Evolutionary conservation across 192 early-diverging fungal species (phyloP).

Genomic region (Rhizophagus sp.): DNA sequence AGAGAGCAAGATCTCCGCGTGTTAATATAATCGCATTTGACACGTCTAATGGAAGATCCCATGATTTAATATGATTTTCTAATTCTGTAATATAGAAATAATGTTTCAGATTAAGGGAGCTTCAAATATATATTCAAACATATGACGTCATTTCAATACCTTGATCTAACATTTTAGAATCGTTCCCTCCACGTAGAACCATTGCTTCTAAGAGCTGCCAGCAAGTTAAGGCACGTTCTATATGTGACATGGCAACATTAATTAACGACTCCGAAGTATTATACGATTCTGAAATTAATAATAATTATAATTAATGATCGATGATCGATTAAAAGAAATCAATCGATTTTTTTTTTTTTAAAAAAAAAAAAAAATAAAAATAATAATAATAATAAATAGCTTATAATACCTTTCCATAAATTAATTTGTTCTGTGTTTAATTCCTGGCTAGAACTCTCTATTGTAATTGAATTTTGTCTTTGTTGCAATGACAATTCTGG

Average conservation of each 20-base stretch:
- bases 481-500: background rate
- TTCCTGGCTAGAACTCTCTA: background rate
- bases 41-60: constrained; percentile 19
- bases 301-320: background rate
- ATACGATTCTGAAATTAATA: background rate
- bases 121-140: background rate
- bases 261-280: background rate
- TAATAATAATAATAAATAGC: background rate
- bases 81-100: background rate
- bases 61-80: background rate
- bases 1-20: background rate
- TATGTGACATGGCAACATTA: background rate
- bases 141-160: background rate
- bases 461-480: background rate
- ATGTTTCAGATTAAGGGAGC: background rate
- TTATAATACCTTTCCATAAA: background rate
- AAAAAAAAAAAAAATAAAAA: background rate
- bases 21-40: constrained; percentile 15
- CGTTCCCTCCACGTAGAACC: background rate
- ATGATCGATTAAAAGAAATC: background rate
- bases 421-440: background rate
- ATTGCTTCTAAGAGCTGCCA: constrained; percentile 5
- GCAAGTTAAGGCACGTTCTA: constrained; percentile 5
- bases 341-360: background rate
- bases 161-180: background rate